phyloP scores from a whole-genome alignment of 192 early-diverging fungal genomes.

The Rhizoclosmatium globosum region DNA sequence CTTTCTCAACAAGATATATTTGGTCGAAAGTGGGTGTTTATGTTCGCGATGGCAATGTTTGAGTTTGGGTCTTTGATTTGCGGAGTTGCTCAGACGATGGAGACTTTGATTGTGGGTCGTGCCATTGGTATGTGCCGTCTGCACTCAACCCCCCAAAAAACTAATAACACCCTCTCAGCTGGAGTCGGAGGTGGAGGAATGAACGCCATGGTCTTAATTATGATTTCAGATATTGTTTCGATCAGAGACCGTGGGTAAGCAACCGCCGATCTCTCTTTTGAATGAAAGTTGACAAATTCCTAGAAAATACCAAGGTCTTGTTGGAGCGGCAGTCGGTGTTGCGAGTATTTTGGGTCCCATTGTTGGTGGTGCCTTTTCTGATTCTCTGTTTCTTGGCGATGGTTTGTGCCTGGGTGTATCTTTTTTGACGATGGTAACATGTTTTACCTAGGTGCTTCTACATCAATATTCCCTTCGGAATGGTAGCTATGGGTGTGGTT shows the following conservation, averaged over 20 bases:
- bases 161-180: conserved; percentile 72
- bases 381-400: conserved; percentile 51
- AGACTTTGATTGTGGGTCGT: conserved; percentile 70
- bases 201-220: conserved; percentile 75
- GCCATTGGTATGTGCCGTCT: conserved; percentile 33
- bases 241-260: conserved; percentile 44
- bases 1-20: conserved; percentile 22
- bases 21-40: conserved; percentile 55
- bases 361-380: conserved; percentile 85
- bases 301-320: conserved; percentile 40
- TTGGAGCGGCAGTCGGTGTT: conserved; percentile 81
- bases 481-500: conserved; percentile 59
- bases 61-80: conserved; percentile 78
- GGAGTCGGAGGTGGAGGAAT: conserved; percentile 90
- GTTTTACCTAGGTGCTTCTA: conserved; percentile 58
- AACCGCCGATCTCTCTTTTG: conserved; percentile 43
- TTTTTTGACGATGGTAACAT: not conserved
- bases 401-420: not conserved
- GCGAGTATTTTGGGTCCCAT: conserved; percentile 85
- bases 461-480: conserved; percentile 77
- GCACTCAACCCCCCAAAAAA: too few species aligned
- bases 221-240: conserved; percentile 38
- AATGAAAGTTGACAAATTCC: conserved; percentile 51
- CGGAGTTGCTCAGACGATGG: conserved; percentile 52
- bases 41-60: conserved; percentile 77